Percentiles rank a stretch among this genome's conserved stretches.
Evolutionary conservation across 1,139 yeast species (phyloP).

Genomic region (Candida sp.): DNA sequence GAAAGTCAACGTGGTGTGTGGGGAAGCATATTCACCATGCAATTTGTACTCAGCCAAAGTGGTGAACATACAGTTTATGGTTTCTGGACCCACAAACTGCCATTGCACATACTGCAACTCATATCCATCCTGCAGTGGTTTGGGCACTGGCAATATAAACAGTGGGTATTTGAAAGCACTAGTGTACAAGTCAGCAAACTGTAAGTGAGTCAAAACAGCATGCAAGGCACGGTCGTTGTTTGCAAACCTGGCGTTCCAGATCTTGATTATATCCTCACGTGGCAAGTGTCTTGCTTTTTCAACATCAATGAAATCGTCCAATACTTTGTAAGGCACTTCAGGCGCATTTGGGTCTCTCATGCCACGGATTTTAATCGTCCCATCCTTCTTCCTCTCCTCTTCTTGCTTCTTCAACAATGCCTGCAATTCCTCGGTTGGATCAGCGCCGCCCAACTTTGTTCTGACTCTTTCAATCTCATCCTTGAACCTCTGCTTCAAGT

Average conservation of each 20-base stretch:
- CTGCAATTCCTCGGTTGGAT: slow-evolving; percentile 72
- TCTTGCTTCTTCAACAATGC: slow-evolving; percentile 51
- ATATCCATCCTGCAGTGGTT: slow-evolving; percentile 51
- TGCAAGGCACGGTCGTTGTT: slow-evolving; percentile 61
- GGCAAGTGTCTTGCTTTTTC: slow-evolving; percentile 65
- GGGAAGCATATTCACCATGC: slow-evolving; percentile 91
- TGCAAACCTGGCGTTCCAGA: slow-evolving; percentile 92
- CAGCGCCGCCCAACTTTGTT: slow-evolving; percentile 60
- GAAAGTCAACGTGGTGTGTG: slow-evolving; percentile 90
- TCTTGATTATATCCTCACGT: slow-evolving; percentile 68
- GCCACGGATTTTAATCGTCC: slow-evolving; percentile 63
- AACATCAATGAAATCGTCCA: slow-evolving; percentile 71
- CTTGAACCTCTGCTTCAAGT: slow-evolving; percentile 65
- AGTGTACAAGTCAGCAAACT: slow-evolving; percentile 63
- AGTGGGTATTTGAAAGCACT: slow-evolving; percentile 79
- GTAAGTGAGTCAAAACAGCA: slow-evolving; percentile 62
- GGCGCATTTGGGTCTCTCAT: slow-evolving; percentile 53
- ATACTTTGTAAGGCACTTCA: slow-evolving; percentile 66
- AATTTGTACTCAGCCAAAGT: slow-evolving; percentile 92
- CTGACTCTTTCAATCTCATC: slow-evolving; percentile 63
- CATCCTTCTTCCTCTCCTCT: slow-evolving; percentile 54
- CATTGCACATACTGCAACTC: slow-evolving; percentile 96
- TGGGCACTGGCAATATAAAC: slow-evolving; percentile 74
- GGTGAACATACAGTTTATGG: slow-evolving; percentile 91
- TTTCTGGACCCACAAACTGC: slow-evolving; percentile 85